Evolutionary conservation across 192 early-diverging fungal species (phyloP).

Genomic region (Obelidium mucronatum): DNA sequence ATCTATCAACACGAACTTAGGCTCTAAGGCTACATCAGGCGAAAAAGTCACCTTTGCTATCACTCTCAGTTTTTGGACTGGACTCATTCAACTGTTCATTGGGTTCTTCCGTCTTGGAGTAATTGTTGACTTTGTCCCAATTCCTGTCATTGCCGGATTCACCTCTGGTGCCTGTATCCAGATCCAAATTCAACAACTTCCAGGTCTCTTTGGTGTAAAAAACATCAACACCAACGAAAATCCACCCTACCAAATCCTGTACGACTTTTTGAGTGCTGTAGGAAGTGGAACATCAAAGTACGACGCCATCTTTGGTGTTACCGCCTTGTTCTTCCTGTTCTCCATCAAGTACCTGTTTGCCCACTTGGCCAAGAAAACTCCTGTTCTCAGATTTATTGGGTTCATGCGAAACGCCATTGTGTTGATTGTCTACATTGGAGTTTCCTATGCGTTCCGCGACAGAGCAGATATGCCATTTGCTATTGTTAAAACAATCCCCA

Average conservation of each 20-base stretch:
- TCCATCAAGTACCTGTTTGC: conserved; percentile 41
- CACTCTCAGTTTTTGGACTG: conserved; percentile 75
- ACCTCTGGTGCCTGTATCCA: conserved; percentile 83
- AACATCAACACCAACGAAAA: conserved; percentile 76
- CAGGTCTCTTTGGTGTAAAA: conserved; percentile 80
- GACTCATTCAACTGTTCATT: conserved; percentile 72
- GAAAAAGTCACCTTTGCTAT: conserved; percentile 59
- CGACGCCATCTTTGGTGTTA: conserved; percentile 67
- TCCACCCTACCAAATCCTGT: conserved; percentile 78
- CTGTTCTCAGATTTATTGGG: conserved; percentile 68
- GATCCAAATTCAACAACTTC: conserved; percentile 83
- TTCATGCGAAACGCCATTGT: conserved; percentile 79
- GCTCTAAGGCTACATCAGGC: conserved; percentile 18
- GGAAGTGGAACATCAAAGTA: conserved; percentile 42
- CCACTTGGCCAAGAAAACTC: conserved; percentile 11
- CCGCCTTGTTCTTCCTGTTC: conserved; percentile 49
- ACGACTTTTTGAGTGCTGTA: conserved; percentile 61
- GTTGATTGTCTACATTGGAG: conserved; percentile 75
- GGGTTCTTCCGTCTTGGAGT: conserved; percentile 86
- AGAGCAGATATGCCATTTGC: conserved; percentile 42
- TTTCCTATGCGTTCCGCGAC: conserved; percentile 72
- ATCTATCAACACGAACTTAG: conserved; percentile 49
- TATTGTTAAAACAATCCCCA: conserved; percentile 76
- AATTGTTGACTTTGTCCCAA: conserved; percentile 86
- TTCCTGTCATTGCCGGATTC: conserved; percentile 84